Conservation (phyloP, 2,329 filamentous ascomycete genomes). For the Coniochaeta hoffmannii region DNA sequence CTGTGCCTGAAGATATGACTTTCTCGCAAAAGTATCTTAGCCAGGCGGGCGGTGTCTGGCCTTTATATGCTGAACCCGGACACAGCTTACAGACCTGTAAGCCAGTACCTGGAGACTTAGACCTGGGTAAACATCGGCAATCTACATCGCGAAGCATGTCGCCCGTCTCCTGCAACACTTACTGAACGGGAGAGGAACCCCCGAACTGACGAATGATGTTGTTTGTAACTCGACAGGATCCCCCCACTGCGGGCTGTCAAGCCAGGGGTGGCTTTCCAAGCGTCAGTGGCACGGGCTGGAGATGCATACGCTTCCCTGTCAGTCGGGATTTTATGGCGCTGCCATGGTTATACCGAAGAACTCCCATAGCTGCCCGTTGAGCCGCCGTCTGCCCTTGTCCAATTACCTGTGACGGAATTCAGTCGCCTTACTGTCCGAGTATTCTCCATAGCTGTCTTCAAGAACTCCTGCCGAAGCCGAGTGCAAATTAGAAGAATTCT, state of each 20-base stretch:
- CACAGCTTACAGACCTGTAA: not conserved
- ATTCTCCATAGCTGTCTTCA: no score
- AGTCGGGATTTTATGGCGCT: not conserved
- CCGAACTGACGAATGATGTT: slow-evolving; percentile 12
- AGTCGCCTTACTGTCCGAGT: no score
- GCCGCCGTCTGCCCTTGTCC: not conserved
- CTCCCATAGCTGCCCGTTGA: not conserved
- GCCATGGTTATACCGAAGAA: not conserved
- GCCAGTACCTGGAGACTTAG: not conserved
- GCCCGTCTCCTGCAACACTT: slow-evolving; percentile 5
- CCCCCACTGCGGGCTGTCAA: slow-evolving; percentile 1
- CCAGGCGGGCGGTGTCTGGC: not conserved
- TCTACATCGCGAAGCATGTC: slow-evolving; percentile 5
- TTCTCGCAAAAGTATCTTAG: no score
- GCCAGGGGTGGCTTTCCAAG: not conserved
- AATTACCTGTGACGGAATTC: no score
- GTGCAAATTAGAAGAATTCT: no score
- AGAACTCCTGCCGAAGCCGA: no score
- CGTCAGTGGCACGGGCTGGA: not conserved
- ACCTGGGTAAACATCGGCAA: not conserved
- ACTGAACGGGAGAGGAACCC: slow-evolving; percentile 10
- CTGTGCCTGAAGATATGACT: no score
- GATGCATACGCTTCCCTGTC: not conserved
- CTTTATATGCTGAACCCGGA: not conserved
- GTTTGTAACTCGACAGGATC: no score